Percentiles rank a stretch among this genome's conserved stretches.
Evolutionary conservation across 2,329 filamentous ascomycete genomes (phyloP).

Genomic region (Alternaria burnsii): DNA sequence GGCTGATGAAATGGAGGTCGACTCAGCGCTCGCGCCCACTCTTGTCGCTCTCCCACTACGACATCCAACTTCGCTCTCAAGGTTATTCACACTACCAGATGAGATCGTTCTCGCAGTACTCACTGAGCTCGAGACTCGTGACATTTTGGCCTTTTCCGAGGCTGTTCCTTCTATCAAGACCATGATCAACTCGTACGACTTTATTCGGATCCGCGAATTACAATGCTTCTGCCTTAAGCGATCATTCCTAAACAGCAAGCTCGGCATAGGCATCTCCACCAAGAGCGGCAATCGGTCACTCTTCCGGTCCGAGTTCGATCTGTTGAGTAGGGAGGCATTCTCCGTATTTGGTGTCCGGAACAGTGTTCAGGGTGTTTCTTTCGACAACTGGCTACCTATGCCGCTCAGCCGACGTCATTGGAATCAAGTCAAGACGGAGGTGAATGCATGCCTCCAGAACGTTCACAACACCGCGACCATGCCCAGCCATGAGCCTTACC

Average conservation of each 20-base stretch:
- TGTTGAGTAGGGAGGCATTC: slow-evolving; percentile 57
- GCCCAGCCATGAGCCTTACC: slow-evolving; percentile 18
- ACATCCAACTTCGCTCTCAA: neutral
- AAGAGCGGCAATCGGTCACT: slow-evolving; percentile 29
- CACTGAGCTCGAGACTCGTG: slow-evolving; percentile 35
- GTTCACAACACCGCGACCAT: slow-evolving; percentile 40
- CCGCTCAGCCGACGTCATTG: slow-evolving; percentile 59
- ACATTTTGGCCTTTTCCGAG: slow-evolving; percentile 50
- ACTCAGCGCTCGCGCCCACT: neutral
- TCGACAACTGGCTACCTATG: slow-evolving; percentile 58
- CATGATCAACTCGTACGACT: slow-evolving; percentile 47
- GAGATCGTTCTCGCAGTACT: slow-evolving; percentile 52
- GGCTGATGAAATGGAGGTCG: neutral
- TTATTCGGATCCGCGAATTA: slow-evolving; percentile 52
- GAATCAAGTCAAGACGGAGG: slow-evolving; percentile 46
- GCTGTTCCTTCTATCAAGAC: slow-evolving; percentile 50
- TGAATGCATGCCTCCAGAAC: slow-evolving; percentile 30
- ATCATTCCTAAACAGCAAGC: slow-evolving; percentile 49
- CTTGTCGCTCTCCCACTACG: neutral
- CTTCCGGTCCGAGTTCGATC: slow-evolving; percentile 60
- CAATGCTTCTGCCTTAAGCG: slow-evolving; percentile 60
- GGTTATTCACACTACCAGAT: slow-evolving; percentile 49
- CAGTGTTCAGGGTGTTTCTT: slow-evolving; percentile 56
- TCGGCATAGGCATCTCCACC: slow-evolving; percentile 56
- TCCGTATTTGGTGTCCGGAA: slow-evolving; percentile 45